Base-by-base conservation (phyloP, 768 basidiomycete species). In the Candolleomyces aberdarensis region DNA sequence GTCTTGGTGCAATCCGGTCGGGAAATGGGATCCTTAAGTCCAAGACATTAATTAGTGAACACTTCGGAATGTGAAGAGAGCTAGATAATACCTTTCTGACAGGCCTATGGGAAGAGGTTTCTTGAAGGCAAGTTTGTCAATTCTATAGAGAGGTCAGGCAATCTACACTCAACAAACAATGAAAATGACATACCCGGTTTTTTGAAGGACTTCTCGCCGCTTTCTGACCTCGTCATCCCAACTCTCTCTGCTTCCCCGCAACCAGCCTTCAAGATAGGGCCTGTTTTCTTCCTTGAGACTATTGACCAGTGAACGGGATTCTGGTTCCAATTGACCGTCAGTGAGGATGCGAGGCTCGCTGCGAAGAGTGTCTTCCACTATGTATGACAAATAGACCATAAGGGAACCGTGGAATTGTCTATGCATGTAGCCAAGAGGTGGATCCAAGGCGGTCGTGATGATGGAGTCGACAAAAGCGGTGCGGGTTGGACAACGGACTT, bases 401-500 rank as follows among this genome's bases (percentile, higher is more conserved):
- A 43, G 41, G 11, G 11, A n/a, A 3, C 13, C 11, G 41, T 43
- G n/a, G 41, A 43, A 43, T 13, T 5, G 2, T 11, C n/a, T 11
- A n/a, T 43, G 41, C n/a, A 5, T 10, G n/a, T 13, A 43, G 15
- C 56, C 56, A 44, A 19, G 15, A 5, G 56, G 56, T 11, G 56
- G 56, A 20, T 57, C 56, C 56, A 57, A 4, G 15, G 6, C 15
- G 9, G 7, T 57, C 3, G 32, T 19, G 19, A 56, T 61, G 22
- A 57, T 56, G 14, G 55, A 40, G 22, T 43, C 49, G 29, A 62
- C 43, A 49, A 63, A 63, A 5, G 65, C 47, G 5, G 54, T 44
- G 14, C 36, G 46, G n/a, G 65, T 66, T 22, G 66, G 67, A 41
- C 65, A 63, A 6, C 49, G 61, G 20, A 67, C 61, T 41, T 32